Evolutionary conservation across 163 green algal species (phyloP), one percentile per base, ranked within the genome.

Genomic region (Smithsoniella earleae): DNA sequence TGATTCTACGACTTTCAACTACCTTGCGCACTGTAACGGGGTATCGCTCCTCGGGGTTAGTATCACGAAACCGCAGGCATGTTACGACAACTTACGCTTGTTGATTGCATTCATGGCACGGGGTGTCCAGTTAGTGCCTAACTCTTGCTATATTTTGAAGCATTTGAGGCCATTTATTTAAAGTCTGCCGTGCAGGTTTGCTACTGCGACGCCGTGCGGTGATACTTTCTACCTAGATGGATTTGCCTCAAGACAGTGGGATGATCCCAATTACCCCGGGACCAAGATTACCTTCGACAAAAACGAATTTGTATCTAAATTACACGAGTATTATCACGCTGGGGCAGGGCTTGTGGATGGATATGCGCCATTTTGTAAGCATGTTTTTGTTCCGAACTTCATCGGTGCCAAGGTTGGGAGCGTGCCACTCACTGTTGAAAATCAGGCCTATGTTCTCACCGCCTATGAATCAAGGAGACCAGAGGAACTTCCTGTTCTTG

Each of bases 321-420:
- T 93, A 13, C 81, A 95, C 63, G 66, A 85, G 4, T n/a, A 54
- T 38, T 43, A 80, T 16, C 25, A 64, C 27, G 36, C 54, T 34
- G 79, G 77, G 1, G 36, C 31, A 8, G 43, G 73, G 22, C 86
- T 98, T 27, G 83, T 88, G 1, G 89, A 95, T 30, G 92, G 92
- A 36, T 98, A 98, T 73, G 92, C 92, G 2, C 89, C 90, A 13
- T 98, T 97, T 73, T 98, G 92, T 87, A 69, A 96, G 79, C 91
- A 96, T 77, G 66, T 98, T 0, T 97, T 98, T 36, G 82, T 98
- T 40, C 83, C 82, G 3, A 97, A 97, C 79, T 95, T 95, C 74
- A 75, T 89, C 4, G 86, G 80, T 45, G 80, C 79, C 4, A 77
- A 81, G 40, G 52, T 79, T 5, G 76, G 82, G 6, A 55, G 45